These are phyloP conservation scores for Cladosporium oxysporum DNA, from an alignment of 2,329 filamentous ascomycete species.

Conservation along the genomic window DNA sequence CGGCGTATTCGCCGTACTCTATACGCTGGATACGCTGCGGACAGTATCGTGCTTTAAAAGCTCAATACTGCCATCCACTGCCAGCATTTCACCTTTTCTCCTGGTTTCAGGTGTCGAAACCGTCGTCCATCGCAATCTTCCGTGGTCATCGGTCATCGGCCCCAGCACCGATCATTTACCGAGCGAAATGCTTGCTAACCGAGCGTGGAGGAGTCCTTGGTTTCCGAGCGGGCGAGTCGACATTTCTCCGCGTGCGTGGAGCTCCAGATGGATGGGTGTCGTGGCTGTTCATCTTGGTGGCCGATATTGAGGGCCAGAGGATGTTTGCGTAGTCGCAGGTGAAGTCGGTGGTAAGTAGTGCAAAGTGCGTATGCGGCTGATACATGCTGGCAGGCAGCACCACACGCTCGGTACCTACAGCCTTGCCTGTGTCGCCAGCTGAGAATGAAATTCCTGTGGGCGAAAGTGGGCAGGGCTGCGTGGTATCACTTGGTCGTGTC, in stretches of 20 bases:
- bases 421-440: not conserved
- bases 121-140: not conserved
- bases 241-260: not conserved
- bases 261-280: not conserved
- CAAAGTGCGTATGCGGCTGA: not conserved
- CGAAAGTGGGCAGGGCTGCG: not conserved
- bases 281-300: not conserved
- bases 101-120: not conserved
- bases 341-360: not conserved
- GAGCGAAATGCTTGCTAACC: not conserved
- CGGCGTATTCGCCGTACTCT: not conserved
- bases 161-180: conserved; percentile 3
- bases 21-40: not conserved
- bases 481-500: not conserved
- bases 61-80: not conserved
- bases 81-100: not conserved
- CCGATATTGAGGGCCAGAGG: not conserved
- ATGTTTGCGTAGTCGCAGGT: not conserved
- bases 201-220: not conserved
- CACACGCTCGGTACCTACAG: not conserved
- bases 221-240: not conserved
- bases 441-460: not conserved
- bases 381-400: not conserved
- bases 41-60: not conserved
- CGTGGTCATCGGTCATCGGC: not conserved